Evolutionary conservation across 345 rosid species (phyloP).

Genomic region (Rhodamnia rubescens): DNA sequence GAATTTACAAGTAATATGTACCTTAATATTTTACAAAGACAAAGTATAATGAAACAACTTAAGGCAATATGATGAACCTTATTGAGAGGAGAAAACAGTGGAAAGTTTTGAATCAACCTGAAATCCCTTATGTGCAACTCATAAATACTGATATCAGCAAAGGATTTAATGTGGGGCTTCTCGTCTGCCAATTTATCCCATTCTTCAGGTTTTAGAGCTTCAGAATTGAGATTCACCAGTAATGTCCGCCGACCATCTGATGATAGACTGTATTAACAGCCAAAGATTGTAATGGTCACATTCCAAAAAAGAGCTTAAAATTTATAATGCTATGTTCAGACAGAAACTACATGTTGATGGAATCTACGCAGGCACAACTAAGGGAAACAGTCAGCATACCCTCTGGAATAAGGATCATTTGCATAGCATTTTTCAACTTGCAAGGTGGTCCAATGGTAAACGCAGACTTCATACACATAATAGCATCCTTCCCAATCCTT

Average conservation of each 20-base stretch:
- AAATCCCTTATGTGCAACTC: slow-evolving; percentile 95
- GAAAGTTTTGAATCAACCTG: slow-evolving; percentile 36
- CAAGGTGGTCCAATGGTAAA: slow-evolving; percentile 75
- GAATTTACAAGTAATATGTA: neutral
- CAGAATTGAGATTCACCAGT: slow-evolving; percentile 55
- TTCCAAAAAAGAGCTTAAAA: neutral
- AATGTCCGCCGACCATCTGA: slow-evolving; percentile 70
- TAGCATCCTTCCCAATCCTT: slow-evolving; percentile 83
- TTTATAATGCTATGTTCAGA: slow-evolving; percentile 1
- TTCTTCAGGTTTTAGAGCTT: slow-evolving; percentile 60
- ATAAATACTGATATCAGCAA: slow-evolving; percentile 73
- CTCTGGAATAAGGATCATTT: slow-evolving; percentile 94
- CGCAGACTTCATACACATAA: slow-evolving; percentile 65
- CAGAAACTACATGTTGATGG: slow-evolving; percentile 10
- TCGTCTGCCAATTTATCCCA: slow-evolving; percentile 67
- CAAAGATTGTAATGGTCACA: slow-evolving; percentile 9
- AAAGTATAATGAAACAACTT: neutral
- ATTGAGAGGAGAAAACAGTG: neutral
- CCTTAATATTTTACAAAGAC: neutral
- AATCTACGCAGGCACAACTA: neutral
- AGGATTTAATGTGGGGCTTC: slow-evolving; percentile 50
- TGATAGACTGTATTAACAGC: slow-evolving; percentile 58
- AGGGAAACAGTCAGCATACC: slow-evolving; percentile 40
- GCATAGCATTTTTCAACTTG: slow-evolving; percentile 69
- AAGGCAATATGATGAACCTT: neutral